A percentile compares a stretch with the other conserved stretches of the same genome.
phyloP scores from a whole-genome alignment of 2,329 filamentous ascomycete genomes.

The Alternaria ethzedia region DNA sequence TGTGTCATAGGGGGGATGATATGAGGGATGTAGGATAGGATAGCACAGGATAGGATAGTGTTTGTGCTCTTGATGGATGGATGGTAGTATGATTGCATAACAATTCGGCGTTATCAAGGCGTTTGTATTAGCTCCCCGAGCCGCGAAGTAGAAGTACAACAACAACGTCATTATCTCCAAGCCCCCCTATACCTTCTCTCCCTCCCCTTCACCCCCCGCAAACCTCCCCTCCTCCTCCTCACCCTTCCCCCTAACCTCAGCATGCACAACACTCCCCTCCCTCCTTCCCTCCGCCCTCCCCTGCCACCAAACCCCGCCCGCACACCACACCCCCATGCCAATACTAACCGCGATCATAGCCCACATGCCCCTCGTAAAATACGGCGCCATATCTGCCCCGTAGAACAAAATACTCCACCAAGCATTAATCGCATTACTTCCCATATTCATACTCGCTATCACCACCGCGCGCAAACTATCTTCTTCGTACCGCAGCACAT shows the following conservation, averaged over 20 bases:
- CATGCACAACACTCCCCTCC: slow-evolving; percentile 11
- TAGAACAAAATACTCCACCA: slow-evolving; percentile 79
- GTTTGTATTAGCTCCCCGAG: not conserved
- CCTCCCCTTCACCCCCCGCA: not conserved
- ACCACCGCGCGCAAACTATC: slow-evolving; percentile 69
- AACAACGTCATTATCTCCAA: not conserved
- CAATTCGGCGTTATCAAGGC: slow-evolving; percentile 1
- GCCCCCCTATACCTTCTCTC: not conserved
- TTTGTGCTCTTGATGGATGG: not conserved
- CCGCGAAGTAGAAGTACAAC: not conserved
- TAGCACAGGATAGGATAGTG: not conserved
- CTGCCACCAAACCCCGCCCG: slow-evolving; percentile 57
- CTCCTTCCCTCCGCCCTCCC: slow-evolving; percentile 48
- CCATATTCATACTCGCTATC: slow-evolving; percentile 71
- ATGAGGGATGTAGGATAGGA: not conserved
- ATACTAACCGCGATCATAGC: slow-evolving; percentile 72
- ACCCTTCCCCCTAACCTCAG: slow-evolving; percentile 1
- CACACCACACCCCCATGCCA: slow-evolving; percentile 66
- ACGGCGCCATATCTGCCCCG: slow-evolving; percentile 68
- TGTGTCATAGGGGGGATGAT: slow-evolving; percentile 24
- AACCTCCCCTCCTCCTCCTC: not conserved
- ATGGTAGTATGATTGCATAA: not conserved
- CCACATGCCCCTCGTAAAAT: slow-evolving; percentile 74
- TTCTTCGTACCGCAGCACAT: slow-evolving; percentile 69
- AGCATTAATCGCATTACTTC: slow-evolving; percentile 68